Evolutionary conservation across 176 grass and related monocot species (phyloP).

Genomic region (Triticum urartu): DNA sequence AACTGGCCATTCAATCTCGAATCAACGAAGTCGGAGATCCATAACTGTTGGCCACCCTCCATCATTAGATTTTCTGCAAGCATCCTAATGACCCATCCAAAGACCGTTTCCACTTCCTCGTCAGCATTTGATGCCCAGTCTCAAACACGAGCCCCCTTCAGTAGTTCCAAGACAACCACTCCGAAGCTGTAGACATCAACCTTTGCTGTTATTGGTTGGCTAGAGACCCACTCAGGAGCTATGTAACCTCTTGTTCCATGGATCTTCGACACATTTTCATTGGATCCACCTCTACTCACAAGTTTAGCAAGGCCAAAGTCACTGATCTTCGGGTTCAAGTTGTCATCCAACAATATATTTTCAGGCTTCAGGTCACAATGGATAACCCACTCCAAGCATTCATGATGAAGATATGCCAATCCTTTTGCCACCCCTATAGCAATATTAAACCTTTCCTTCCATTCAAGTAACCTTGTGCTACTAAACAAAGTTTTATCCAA

Average conservation of each 20-base stretch:
- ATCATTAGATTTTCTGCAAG: background rate
- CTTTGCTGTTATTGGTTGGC: background rate
- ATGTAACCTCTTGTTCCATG: background rate
- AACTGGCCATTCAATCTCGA: background rate
- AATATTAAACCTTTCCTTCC: background rate
- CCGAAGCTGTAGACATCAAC: background rate
- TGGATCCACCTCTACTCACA: background rate
- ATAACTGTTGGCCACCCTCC: background rate
- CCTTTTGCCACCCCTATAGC: constrained; percentile 16
- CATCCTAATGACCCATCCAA: background rate
- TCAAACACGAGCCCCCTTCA: background rate
- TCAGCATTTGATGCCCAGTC: background rate
- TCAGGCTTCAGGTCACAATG: background rate
- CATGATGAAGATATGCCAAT: constrained; percentile 5
- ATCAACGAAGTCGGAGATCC: background rate
- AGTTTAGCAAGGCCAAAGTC: constrained; percentile 4
- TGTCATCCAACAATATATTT: background rate
- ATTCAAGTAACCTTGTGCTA: background rate
- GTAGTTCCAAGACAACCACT: background rate
- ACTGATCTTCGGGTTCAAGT: background rate
- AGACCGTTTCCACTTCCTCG: background rate
- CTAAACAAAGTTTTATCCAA: background rate
- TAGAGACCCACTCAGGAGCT: background rate
- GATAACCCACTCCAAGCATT: background rate
- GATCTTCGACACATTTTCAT: background rate